Percentiles rank a stretch among this genome's conserved stretches.
phyloP scores from a whole-genome alignment of 305 asterid species.

The Fraxinus nigra region DNA sequence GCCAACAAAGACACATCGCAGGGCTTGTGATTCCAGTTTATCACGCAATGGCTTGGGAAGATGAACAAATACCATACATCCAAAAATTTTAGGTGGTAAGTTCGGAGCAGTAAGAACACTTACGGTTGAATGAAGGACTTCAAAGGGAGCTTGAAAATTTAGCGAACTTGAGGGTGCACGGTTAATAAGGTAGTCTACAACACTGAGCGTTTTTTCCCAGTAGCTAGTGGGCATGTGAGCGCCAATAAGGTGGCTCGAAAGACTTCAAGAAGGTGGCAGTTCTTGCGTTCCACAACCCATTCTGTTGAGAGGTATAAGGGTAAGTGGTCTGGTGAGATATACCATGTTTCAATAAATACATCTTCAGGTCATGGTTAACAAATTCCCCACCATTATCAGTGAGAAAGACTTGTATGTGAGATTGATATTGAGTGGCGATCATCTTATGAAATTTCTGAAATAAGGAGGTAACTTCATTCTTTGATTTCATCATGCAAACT shows the following conservation, averaged over 20 bases:
- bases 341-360: background rate
- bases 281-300: background rate
- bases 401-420: background rate
- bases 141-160: background rate
- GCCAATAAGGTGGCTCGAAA: background rate
- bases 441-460: background rate
- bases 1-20: background rate
- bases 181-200: background rate
- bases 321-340: background rate
- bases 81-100: background rate
- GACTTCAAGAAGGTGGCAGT: background rate
- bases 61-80: background rate
- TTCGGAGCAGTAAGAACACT: background rate
- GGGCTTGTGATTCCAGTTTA: background rate
- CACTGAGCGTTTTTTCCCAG: background rate
- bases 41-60: constrained; percentile 6
- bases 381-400: constrained; percentile 12
- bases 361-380: background rate
- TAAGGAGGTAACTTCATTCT: background rate
- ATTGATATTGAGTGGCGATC: background rate
- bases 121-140: background rate
- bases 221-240: background rate
- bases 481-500: background rate
- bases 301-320: background rate
- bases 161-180: background rate